phyloP scores from a whole-genome alignment of 1,284 basidiomycete species.

The Cryptococcus wingfieldii region DNA sequence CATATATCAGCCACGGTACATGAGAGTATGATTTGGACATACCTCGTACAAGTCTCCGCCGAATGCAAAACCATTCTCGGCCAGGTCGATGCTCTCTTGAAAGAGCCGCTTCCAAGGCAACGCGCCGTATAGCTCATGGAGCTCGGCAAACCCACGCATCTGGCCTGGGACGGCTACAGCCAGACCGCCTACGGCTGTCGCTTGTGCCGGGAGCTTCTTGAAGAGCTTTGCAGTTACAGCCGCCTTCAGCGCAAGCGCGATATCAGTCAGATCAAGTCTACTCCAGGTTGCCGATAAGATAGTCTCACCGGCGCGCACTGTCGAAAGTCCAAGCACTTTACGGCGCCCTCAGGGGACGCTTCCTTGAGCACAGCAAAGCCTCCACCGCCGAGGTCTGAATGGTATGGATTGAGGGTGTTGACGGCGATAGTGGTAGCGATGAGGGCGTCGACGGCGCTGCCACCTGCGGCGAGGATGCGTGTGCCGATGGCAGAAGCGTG shows the following conservation, averaged over 20 bases:
- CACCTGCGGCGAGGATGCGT: constrained; percentile 22
- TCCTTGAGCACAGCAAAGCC: constrained; percentile 33
- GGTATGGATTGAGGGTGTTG: constrained; percentile 54
- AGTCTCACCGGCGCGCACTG: constrained; percentile 28
- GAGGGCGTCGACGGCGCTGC: constrained; percentile 34
- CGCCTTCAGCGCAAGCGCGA: constrained; percentile 5
- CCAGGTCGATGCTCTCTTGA: constrained; percentile 18
- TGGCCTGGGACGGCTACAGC: constrained; percentile 39
- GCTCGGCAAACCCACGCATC: constrained; percentile 23
- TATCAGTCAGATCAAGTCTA: background rate
- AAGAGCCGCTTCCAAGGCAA: constrained; percentile 27
- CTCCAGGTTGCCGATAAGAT: too few relatives aligned
- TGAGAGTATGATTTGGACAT: constrained; percentile 1
- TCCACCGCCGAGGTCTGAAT: constrained; percentile 47
- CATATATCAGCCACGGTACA: background rate
- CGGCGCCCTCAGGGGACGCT: constrained; percentile 13
- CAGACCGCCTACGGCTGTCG: constrained; percentile 21
- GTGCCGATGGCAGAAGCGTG: constrained; percentile 28
- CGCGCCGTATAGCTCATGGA: constrained; percentile 27
- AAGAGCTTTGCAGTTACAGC: constrained; percentile 19
- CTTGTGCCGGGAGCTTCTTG: constrained; percentile 8
- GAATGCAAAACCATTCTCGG: constrained; percentile 61
- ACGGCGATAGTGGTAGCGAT: constrained; percentile 50
- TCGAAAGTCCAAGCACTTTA: constrained; percentile 26
- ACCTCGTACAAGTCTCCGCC: constrained; percentile 29